These are phyloP conservation scores for Phialophora tarda DNA, from an alignment of 2,329 filamentous ascomycete genomes.

Conservation along the genomic window DNA sequence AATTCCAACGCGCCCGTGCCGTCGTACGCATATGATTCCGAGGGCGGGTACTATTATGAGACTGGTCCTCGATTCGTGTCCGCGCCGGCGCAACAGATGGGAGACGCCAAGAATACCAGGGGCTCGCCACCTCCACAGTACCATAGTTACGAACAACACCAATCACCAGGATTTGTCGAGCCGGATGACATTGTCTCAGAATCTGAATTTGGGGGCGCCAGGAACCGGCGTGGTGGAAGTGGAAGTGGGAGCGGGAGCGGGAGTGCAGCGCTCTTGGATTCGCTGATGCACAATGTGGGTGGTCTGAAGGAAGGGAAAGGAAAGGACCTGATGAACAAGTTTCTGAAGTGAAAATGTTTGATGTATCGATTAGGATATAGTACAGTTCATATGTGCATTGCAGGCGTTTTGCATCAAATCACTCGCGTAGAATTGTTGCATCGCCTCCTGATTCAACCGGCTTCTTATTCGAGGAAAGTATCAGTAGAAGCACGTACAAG, in stretches of 20 bases:
- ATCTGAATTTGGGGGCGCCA: neutral
- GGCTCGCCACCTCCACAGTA: neutral
- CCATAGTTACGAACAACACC: neutral
- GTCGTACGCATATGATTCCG: neutral
- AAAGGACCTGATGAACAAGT: slow-evolving; percentile 19
- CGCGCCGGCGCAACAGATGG: neutral
- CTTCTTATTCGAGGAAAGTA: neutral
- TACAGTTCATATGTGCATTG: neutral
- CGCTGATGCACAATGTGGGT: neutral
- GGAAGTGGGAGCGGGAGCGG: neutral
- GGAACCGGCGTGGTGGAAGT: neutral
- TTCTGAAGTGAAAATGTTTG: slow-evolving; percentile 1
- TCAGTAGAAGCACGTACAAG: neutral
- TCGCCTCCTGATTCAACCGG: neutral
- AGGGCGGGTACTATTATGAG: neutral
- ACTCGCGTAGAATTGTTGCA: neutral
- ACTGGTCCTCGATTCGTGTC: neutral
- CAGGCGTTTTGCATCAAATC: neutral
- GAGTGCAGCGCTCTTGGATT: slow-evolving; percentile 4
- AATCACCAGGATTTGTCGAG: slow-evolving; percentile 23
- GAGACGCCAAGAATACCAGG: too few relatives aligned
- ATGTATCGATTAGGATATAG: neutral
- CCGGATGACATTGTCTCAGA: slow-evolving; percentile 7
- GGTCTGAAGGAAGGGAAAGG: slow-evolving; percentile 17
- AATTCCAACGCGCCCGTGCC: slow-evolving; percentile 19